Conservation (phyloP, 805 yeast genomes). For the Kregervanrija delftensis region DNA sequence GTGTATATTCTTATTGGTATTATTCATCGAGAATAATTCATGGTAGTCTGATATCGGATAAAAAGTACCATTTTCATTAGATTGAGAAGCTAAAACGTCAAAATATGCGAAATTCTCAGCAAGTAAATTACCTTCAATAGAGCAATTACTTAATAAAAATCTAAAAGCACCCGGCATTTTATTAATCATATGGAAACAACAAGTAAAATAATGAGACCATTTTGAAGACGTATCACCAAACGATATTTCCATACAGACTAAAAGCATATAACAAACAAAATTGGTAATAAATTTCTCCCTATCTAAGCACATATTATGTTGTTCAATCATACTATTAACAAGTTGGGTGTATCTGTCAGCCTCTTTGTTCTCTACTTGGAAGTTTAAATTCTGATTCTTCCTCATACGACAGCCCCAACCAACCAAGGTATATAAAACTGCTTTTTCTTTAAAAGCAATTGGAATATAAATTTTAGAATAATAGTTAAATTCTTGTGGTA, state of each 20-base stretch:
- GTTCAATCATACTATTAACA: conserved; percentile 8
- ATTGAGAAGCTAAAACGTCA: conserved; percentile 33
- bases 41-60: conserved; percentile 29
- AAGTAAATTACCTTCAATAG: conserved; percentile 29
- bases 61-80: conserved; percentile 32
- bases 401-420: conserved; percentile 45
- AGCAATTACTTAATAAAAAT: conserved; percentile 22
- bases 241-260: conserved; percentile 27
- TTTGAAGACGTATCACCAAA: conserved; percentile 24
- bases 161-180: conserved; percentile 23
- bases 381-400: conserved; percentile 16
- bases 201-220: conserved; percentile 30
- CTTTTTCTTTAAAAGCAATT: conserved; percentile 41
- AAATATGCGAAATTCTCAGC: conserved; percentile 33
- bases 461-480: conserved; percentile 48
- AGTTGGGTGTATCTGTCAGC: conserved; percentile 12
- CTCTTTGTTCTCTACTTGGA: conserved; percentile 16
- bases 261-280: conserved; percentile 23
- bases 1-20: conserved; percentile 11
- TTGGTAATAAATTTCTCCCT: conserved; percentile 19
- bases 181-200: conserved; percentile 21
- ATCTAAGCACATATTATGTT: conserved; percentile 8
- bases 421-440: conserved; percentile 41
- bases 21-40: conserved; percentile 18
- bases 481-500: conserved; percentile 40